Base-by-base conservation (phyloP, 2,329 filamentous ascomycete genomes). In the Colletotrichum brevisporum region DNA sequence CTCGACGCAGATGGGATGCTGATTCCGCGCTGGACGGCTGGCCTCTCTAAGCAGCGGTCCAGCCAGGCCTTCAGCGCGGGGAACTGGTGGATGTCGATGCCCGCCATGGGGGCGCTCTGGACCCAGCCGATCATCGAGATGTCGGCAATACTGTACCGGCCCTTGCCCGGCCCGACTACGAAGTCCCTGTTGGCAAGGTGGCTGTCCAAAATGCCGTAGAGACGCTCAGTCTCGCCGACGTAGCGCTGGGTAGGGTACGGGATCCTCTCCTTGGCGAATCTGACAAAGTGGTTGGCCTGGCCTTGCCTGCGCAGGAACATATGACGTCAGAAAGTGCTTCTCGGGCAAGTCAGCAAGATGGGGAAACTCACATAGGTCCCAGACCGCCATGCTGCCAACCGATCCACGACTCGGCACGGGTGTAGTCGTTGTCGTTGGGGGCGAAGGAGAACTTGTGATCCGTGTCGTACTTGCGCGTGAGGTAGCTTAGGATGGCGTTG, bases 381-480 rank as follows among this genome's bases (percentile, higher is more conserved):
- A 94, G 75, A 2, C 92, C 92, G n/a, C 90, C 91, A 74, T 93
- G 92, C 81, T 94, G 90, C 88, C 89, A 92, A 47, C 86, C 86
- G 71, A 90, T 84, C 90, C 90, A 92, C 2, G 76, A 68, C 70
- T 80, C 76, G 15, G 78, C 75, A 15, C 74, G 74, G 4, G 77
- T 78, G 13, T 67, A 79, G 70, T 81, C 78, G 63, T 80, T 74
- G 16, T 78, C 75, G 41, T 87, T 83, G 24, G 74, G 60, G 26
- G 74, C 75, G 67, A 82, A 83, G 8, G 78, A 79, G 63, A 82
- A 77, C 63, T 72, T 76, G 64, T 78, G 48, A 53, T 93, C 88
- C 0, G 83, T 82, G 77, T 94, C 92, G 76, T 94, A 94, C 71
- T 87, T 87, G n/a, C 90, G 88, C 10, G 89, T 87, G 21, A 95